Evolutionary conservation across 1,284 basidiomycete species (phyloP), one percentile per base, ranked within the genome.

Genomic region (Phaffia rhodozyma): DNA sequence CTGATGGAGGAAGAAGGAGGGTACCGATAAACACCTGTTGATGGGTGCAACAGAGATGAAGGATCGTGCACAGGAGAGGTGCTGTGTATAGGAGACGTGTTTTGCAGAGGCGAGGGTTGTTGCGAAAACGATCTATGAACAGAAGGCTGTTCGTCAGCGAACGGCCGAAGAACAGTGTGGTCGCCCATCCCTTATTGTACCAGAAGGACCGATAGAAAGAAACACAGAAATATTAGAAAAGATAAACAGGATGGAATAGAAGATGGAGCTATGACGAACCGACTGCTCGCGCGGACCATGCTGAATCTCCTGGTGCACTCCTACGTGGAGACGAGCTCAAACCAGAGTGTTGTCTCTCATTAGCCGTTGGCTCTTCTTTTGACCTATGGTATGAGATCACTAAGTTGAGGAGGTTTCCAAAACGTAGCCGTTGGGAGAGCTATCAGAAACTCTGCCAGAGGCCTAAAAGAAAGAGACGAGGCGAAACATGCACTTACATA

Each of bases 261-360:
- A 43, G 5, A 11, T 43, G 7, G 5, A 43, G 38, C 13, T 43
- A 43, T 2, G 38, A 43, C 38, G 38, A 43, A 43, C 60, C 60
- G 29, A 62, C 51, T 13, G 60, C 60, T 20, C 51, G 29, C 29
- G 60, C 60, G 30, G 60, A 62, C 60, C 60, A 62, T 25, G 60
- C 60, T 3, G 34, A 47, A 34, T 62, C 60, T 16, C 27, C 29
- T 1, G 60, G 56, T 16, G 27, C 11, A 20, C 27, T 34, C 30
- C 49, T 18, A 7, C 27, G 25, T 51, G 48, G 58, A 18, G 23
- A n/a, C 32, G 47, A n/a, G 38, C n/a, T 27, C 23, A 58, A 32
- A 21, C 43, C 13, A 27, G 34, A 61, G 47, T 11, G 34, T 38
- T 20, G 43, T 61, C 16, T 50, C 32, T 50, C 34, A 29, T 21